These are phyloP conservation scores for Candida multigemmis DNA, from an alignment of 805 yeast genomes.

Conservation along the genomic window DNA sequence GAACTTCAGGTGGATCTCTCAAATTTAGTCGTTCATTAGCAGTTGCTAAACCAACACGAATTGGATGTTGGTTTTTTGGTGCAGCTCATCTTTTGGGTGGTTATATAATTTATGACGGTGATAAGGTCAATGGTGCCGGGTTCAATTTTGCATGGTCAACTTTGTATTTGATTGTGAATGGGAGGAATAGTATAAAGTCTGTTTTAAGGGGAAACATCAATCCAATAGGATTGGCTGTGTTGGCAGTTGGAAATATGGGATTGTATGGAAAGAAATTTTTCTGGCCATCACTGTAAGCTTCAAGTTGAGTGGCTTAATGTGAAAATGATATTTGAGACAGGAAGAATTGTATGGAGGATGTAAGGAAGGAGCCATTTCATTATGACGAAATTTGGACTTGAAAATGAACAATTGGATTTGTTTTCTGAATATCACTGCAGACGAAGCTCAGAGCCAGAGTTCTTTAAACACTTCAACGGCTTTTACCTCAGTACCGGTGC, in stretches of 20 bases:
- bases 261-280: conserved; percentile 67
- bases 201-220: conserved; percentile 49
- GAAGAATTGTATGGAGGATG: too few species aligned
- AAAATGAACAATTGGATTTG: too few species aligned
- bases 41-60: conserved; percentile 23
- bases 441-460: too few species aligned
- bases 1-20: conserved; percentile 11
- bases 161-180: conserved; percentile 64
- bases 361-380: too few species aligned
- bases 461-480: too few species aligned
- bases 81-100: conserved; percentile 58
- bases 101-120: conserved; percentile 71
- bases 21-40: conserved; percentile 10
- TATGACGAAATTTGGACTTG: too few species aligned
- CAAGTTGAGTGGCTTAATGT: too few species aligned
- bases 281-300: conserved; percentile 32
- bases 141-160: conserved; percentile 76
- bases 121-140: conserved; percentile 71
- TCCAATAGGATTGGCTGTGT: conserved; percentile 50
- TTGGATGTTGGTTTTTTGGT: conserved; percentile 48
- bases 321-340: too few species aligned
- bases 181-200: conserved; percentile 44
- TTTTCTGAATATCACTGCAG: too few species aligned
- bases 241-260: conserved; percentile 54
- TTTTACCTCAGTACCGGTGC: too few species aligned